phyloP scores from a whole-genome alignment of 2,329 filamentous ascomycete genomes.

The Cryphonectria radicalis region DNA sequence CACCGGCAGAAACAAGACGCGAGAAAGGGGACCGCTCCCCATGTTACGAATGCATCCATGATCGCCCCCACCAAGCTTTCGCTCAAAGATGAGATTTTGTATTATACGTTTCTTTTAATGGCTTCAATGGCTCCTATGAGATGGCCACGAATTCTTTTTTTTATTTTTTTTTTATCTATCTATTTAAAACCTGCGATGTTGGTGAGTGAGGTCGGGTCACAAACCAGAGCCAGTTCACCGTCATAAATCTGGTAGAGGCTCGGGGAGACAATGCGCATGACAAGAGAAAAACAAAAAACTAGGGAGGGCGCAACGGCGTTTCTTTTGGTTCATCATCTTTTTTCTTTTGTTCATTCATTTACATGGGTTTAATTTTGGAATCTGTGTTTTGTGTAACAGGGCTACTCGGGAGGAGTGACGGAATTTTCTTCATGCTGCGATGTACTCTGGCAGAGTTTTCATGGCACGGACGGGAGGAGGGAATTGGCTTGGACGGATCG shows the following conservation, averaged over 20 bases:
- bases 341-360: neutral
- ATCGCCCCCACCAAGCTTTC: neutral
- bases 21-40: neutral
- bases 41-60: neutral
- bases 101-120: neutral
- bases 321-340: neutral
- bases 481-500: neutral
- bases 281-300: conserved; percentile 2
- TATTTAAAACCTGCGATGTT: neutral
- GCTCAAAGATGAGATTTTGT: neutral
- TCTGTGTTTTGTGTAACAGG: neutral
- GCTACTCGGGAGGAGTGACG: neutral
- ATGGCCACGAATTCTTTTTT: neutral
- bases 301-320: neutral
- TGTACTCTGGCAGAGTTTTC: neutral
- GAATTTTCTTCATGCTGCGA: neutral
- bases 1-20: neutral
- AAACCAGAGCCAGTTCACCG: neutral
- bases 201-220: neutral
- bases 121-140: neutral
- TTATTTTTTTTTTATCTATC: too few species aligned
- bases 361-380: neutral
- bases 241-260: neutral
- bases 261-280: neutral
- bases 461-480: neutral